Base-by-base conservation (phyloP, 495 filamentous ascomycete species). In the Articulospora tetracladia region DNA sequence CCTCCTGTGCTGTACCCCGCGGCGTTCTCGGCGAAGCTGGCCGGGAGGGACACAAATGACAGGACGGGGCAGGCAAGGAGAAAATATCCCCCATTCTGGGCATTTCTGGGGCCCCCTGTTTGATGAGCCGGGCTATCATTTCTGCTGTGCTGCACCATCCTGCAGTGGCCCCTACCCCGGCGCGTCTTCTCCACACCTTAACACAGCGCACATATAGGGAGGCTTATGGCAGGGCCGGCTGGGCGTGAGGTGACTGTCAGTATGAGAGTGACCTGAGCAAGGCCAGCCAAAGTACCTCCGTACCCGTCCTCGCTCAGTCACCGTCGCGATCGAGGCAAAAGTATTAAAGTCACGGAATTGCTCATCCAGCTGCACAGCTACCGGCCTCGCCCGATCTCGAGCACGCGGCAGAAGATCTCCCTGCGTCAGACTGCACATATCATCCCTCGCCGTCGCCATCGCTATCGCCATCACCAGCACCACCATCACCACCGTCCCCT, bases 331-430 rank as follows among this genome's bases (percentile, higher is more conserved):
- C n/a, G n/a, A n/a, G n/a, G 39, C 39, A 49, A 44, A 58, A 54
- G 17, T 59, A 59, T 55, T 63, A 63, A 58, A 58, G 60, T 58
- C 50, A 57, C 47, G 54, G 53, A 39, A 56, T 55, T 58, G 55
- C 15, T 44, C 39, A 44, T 11, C n/a, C 39, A 44, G 15, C 17
- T 3, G 3, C n/a, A 3, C 39, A 7, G 3, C n/a, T 7, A 44
- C 39, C 39, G 39, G 17, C 39, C 11, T 44, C 39, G 10, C 15
- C 39, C 39, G 39, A 44, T 44, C 10, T 44, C 15, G 10, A 3
- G 8, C 3, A 3, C 39, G 10, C 39, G 39, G 39, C 39, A 44
- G 39, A 44, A 3, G n/a, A 44, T 44, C 15, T 17, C n/a, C 10
- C 39, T 34, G 15, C 30, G 15, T 15, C 6, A 34, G 17, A 11